These are phyloP conservation scores for Nicotiana tomentosiformis DNA, from an alignment of 257 asterid genomes.

Conservation along the genomic window DNA sequence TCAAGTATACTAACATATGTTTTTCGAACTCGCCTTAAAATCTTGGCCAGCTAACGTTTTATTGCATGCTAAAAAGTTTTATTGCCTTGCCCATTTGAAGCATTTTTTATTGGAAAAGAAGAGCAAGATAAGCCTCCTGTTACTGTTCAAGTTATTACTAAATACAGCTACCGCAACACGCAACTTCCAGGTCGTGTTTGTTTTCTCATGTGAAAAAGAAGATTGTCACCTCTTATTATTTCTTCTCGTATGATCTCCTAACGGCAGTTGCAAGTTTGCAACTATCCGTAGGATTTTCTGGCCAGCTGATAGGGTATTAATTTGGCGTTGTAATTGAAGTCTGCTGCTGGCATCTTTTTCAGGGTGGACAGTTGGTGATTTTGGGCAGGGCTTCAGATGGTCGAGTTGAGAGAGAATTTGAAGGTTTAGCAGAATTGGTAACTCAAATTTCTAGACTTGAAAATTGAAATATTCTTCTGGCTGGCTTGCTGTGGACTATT, in stretches of 20 bases:
- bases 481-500: background rate
- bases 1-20: background rate
- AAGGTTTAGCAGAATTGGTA: slow-evolving; percentile 76
- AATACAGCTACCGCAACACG: no score
- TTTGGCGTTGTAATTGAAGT: background rate
- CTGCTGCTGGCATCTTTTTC: slow-evolving; percentile 11
- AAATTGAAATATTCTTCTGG: background rate
- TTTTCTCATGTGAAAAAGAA: no score
- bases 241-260: no score
- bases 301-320: background rate
- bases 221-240: no score
- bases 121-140: no score
- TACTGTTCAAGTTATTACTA: no score
- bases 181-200: no score
- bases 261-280: background rate
- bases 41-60: no score
- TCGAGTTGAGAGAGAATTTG: slow-evolving; percentile 71
- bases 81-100: no score
- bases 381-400: slow-evolving; percentile 85
- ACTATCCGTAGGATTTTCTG: background rate
- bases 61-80: no score
- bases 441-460: slow-evolving; percentile 9
- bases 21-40: no score
- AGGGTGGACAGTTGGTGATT: slow-evolving; percentile 85
- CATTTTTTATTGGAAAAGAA: no score